phyloP scores from a whole-genome alignment of 192 early-diverging fungal species.

The Paraglomus brasilianum region DNA sequence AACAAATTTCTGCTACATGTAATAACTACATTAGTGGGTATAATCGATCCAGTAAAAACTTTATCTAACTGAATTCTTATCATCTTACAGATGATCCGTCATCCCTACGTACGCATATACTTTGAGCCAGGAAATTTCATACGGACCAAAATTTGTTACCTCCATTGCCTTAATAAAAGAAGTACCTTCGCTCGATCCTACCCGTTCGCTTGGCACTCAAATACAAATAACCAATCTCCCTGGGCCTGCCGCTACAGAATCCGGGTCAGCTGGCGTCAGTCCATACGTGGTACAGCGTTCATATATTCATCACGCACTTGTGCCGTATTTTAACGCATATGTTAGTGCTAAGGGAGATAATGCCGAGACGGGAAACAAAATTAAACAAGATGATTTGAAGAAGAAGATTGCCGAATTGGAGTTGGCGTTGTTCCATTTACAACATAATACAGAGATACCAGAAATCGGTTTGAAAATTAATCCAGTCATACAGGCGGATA shows the following conservation, averaged over 20 bases:
- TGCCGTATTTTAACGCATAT: conserved; percentile 96
- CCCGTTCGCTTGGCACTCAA: conserved; percentile 72
- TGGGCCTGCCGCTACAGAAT: conserved; percentile 57
- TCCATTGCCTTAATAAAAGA: conserved; percentile 83
- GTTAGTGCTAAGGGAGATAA: conserved; percentile 66
- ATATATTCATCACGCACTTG: conserved; percentile 90
- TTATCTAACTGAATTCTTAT: too few relatives aligned
- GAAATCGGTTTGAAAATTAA: conserved; percentile 86
- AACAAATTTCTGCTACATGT: too few relatives aligned
- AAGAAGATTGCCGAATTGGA: conserved; percentile 99
- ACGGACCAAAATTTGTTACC: conserved; percentile 67
- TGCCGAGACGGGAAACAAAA: conserved; percentile 45
- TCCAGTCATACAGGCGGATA: conserved; percentile 71
- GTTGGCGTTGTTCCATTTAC: conserved; percentile 88
- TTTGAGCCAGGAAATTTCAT: conserved; percentile 72
- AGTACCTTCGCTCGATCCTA: conserved; percentile 64
- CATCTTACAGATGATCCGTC: conserved; percentile 28
- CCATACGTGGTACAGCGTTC: conserved; percentile 90
- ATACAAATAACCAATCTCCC: conserved; percentile 91
- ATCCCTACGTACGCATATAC: conserved; percentile 49
- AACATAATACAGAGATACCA: conserved; percentile 99
- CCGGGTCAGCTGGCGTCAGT: conserved; percentile 43
- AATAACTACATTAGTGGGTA: too few relatives aligned
- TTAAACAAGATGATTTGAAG: conserved; percentile 70
- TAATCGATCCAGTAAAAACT: too few relatives aligned